Evolutionary conservation across 129 eudicot species (phyloP).

Genomic region (carrot (Daucus carota)): DH1_v3.0 NC_030385.2:3160501-3161000

Average conservation of each 20-base stretch:
- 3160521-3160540: constrained; percentile 97
- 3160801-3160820: neutral
- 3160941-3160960: neutral
- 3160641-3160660: constrained; percentile 97
- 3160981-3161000: neutral
- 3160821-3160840: neutral
- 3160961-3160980: neutral
- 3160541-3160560: constrained; percentile 53
- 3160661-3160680: constrained; percentile 83
- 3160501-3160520: constrained; percentile 84
- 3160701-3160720: constrained; percentile 95
- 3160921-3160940: neutral
- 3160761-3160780: neutral
- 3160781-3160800: neutral
- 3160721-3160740: constrained; percentile 57
- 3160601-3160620: neutral
- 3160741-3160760: neutral
- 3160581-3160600: neutral
- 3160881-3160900: neutral
- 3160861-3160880: neutral
- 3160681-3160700: constrained; percentile 93
- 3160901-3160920: neutral
- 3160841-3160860: neutral
- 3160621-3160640: constrained; percentile 45
- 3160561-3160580: constrained; percentile 11